Conservation (phyloP, 768 basidiomycete genomes). For the Leccinum truebloodii region DNA sequence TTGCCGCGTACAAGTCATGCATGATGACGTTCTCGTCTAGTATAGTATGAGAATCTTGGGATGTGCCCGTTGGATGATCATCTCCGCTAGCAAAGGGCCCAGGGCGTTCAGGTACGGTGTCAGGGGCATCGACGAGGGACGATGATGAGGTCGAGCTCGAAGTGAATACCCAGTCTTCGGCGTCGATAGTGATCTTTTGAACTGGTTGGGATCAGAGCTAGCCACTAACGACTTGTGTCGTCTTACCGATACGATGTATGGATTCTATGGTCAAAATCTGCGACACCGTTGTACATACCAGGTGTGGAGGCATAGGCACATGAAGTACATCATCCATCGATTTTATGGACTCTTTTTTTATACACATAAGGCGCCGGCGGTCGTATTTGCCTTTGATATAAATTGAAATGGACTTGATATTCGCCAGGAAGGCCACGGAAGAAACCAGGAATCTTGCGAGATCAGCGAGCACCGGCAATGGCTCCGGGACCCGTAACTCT, state of each 20-base stretch:
- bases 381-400: neutral
- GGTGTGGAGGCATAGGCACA: conserved; percentile 4
- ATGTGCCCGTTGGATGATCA: neutral
- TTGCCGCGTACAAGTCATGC: conserved; percentile 19
- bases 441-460: conserved; percentile 16
- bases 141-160: neutral
- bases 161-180: conserved; percentile 3
- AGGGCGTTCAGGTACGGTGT: neutral
- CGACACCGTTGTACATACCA: neutral
- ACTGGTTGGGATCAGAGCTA: conserved; percentile 7
- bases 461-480: conserved; percentile 5
- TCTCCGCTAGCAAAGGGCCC: neutral
- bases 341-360: neutral
- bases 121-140: neutral
- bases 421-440: conserved; percentile 10
- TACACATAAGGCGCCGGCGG: neutral
- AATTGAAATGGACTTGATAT: conserved; percentile 5
- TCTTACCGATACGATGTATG: conserved; percentile 11
- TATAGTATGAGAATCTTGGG: neutral
- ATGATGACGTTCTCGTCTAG: neutral
- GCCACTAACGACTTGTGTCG: neutral
- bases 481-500: conserved; percentile 6
- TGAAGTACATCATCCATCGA: neutral
- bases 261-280: conserved; percentile 5
- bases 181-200: conserved; percentile 12